Conservation (phyloP, 129 eudicot species). For the Flaveria linearis region DNA sequence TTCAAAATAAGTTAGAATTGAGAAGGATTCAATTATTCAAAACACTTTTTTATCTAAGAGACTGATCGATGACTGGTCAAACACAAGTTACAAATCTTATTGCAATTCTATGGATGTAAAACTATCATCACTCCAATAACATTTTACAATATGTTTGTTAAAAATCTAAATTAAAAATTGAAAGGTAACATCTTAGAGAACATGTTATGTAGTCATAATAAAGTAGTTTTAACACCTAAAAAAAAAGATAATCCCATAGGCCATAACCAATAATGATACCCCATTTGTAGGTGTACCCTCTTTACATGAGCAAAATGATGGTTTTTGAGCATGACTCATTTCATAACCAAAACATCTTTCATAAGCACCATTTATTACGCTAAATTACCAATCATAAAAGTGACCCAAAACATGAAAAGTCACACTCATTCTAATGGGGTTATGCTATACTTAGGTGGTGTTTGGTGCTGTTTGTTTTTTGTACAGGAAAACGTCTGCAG, state of each 20-base stretch:
- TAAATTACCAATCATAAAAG: conserved; percentile 38
- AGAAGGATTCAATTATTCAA: background rate
- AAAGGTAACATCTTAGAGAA: background rate
- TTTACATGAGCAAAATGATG: conserved; percentile 34
- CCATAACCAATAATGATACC: conserved; percentile 30
- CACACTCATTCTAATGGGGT: conserved; percentile 25
- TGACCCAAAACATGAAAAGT: conserved; percentile 32
- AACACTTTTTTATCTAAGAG: background rate
- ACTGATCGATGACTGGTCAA: background rate
- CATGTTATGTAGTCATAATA: background rate
- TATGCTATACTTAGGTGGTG: too few species aligned
- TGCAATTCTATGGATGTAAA: background rate
- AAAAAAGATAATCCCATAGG: conserved; percentile 21
- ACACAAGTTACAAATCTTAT: background rate
- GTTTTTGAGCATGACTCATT: conserved; percentile 33
- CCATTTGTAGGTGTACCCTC: conserved; percentile 40
- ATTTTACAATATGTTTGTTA: too few species aligned
- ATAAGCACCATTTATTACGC: conserved; percentile 39
- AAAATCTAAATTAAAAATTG: background rate
- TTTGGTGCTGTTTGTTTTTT: too few species aligned
- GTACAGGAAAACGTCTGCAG: too few species aligned
- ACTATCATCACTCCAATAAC: background rate
- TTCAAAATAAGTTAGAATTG: background rate
- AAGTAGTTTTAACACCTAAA: background rate
- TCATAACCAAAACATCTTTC: conserved; percentile 35